Conservation (phyloP, 2,329 filamentous ascomycete species). For the Pseudogymnoascus sp. region DNA sequence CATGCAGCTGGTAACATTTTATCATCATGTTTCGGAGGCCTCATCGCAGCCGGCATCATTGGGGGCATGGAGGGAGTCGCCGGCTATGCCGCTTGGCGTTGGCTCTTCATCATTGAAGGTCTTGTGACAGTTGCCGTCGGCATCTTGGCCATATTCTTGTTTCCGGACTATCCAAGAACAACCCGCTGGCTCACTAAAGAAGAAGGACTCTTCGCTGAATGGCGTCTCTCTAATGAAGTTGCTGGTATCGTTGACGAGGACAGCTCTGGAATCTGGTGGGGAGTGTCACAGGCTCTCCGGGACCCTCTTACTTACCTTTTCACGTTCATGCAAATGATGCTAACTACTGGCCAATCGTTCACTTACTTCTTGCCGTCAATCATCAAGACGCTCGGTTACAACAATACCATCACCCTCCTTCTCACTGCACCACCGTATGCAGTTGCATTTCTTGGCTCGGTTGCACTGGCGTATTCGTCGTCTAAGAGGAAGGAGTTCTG, state of each 20-base stretch:
- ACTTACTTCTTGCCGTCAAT: constrained; percentile 28
- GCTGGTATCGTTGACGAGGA: neutral
- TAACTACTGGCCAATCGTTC: neutral
- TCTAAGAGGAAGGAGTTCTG: constrained; percentile 19
- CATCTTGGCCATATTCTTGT: neutral
- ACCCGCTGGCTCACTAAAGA: constrained; percentile 43
- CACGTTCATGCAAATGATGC: neutral
- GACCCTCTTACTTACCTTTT: neutral
- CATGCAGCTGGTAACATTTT: constrained; percentile 46
- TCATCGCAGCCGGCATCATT: constrained; percentile 51
- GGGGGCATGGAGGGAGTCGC: constrained; percentile 49
- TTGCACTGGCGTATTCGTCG: constrained; percentile 13
- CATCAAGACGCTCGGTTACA: constrained; percentile 24
- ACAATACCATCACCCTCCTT: constrained; percentile 23
- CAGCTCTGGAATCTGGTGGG: neutral
- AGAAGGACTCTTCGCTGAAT: constrained; percentile 45
- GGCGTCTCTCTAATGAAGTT: constrained; percentile 31
- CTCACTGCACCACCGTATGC: constrained; percentile 30
- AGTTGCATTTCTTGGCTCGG: constrained; percentile 22
- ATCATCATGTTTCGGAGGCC: constrained; percentile 52
- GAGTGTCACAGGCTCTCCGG: neutral
- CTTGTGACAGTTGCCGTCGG: constrained; percentile 2
- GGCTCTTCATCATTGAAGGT: constrained; percentile 14
- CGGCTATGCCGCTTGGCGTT: constrained; percentile 39
- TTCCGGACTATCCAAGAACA: neutral